phyloP scores from a whole-genome alignment of 163 green algal genomes.

The Scenedesmus sp. region DNA sequence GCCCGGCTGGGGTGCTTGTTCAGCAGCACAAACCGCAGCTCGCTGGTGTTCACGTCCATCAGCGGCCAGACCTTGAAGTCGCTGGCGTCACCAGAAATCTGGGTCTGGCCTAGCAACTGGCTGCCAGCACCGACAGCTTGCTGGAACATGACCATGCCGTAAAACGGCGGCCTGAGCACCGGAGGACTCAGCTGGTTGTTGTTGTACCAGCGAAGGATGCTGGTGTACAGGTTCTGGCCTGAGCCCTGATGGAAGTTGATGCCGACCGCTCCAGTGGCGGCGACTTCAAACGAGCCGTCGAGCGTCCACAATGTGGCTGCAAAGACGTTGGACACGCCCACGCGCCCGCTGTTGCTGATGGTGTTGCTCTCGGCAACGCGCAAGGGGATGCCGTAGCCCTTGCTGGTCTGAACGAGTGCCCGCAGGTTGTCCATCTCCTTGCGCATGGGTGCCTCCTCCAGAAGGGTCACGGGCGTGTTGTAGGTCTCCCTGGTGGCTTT shows the following conservation, averaged over 20 bases:
- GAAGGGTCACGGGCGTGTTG: conserved; percentile 52
- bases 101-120: conserved; percentile 23
- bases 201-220: conserved; percentile 31
- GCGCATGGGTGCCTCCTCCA: conserved; percentile 52
- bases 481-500: conserved; percentile 55
- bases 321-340: conserved; percentile 56
- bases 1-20: conserved; percentile 50
- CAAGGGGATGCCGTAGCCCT: conserved; percentile 38
- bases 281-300: conserved; percentile 51
- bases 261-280: conserved; percentile 37
- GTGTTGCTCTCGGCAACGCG: conserved; percentile 56
- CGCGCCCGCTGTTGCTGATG: conserved; percentile 56
- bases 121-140: conserved; percentile 38
- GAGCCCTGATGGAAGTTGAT: conserved; percentile 56
- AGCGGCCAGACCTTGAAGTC: conserved; percentile 53
- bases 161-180: conserved; percentile 47
- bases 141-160: conserved; percentile 50
- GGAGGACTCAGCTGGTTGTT: conserved; percentile 7
- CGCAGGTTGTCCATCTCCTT: conserved; percentile 55
- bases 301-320: conserved; percentile 52
- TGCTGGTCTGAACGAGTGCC: conserved; percentile 14
- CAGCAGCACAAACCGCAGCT: conserved; percentile 51
- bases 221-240: conserved; percentile 58
- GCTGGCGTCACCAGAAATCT: not conserved
- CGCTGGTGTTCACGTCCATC: not conserved